Base-by-base conservation (phyloP, 768 basidiomycete genomes). In the Rhodocollybia butyracea region DNA sequence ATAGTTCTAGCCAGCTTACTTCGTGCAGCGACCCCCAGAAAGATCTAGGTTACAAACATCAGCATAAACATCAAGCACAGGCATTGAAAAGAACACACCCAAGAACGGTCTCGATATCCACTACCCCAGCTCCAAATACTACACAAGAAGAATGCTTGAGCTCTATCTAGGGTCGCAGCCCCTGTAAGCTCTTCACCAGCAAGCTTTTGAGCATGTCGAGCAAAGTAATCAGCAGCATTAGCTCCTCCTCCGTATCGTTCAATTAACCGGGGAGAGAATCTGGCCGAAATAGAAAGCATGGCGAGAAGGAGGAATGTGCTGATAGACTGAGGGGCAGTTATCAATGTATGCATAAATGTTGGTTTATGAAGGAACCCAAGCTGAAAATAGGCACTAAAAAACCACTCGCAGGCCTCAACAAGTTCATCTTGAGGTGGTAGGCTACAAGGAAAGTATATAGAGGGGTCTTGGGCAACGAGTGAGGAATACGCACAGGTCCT, bases 71-170 rank as follows among this genome's bases (percentile, higher is more conserved):
- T 34, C 13, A 12, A 15, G 17, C 5, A 31, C 0, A 30, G 4
- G 24, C 10, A 24, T 3, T n/a, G 32, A 7, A 21, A 19, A 8
- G n/a, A 13, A 40, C 48, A 24, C 12, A 50, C 55, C 40, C 39
- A 56, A 15, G 38, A 54, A 27, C 54, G 57, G 27, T 59, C 57
- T 45, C 57, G 45, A 42, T 59, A 55, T 30, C 57, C 57, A 46
- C 47, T 59, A 12, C 57, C 57, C 57, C 57, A 59, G 26, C 42
- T 55, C 58, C 55, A 56, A 21, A 59, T 56, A 22, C 55, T 53
- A 38, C 47, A 53, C 22, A 59, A 45, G 39, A 56, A 59, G 48
- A 59, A 59, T 6, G 55, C 58, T 41, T 59, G 58, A 5, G 55
- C 50, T 13, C 58, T 45, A 13, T 59, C 58, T 12, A 59, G 48